A percentile compares a stretch with the other conserved stretches of the same genome.
These are phyloP conservation scores for Rhytidhysteron rufulum DNA, from an alignment of 2,329 filamentous ascomycete species.

Conservation along the genomic window DNA sequence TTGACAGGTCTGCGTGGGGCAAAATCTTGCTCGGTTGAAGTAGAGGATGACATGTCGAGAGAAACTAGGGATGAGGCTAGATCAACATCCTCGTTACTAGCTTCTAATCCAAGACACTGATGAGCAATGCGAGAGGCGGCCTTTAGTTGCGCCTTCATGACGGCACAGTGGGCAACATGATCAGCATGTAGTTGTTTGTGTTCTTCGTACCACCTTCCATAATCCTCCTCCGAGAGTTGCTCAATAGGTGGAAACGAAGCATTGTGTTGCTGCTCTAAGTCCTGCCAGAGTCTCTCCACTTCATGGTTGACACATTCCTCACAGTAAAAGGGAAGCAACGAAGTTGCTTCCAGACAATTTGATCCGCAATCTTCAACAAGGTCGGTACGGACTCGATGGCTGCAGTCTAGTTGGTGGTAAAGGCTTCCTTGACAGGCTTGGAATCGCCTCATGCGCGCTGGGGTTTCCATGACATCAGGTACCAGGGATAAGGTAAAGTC, in stretches of 20 bases:
- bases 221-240: constrained; percentile 28
- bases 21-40: background rate
- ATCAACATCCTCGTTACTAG: constrained; percentile 26
- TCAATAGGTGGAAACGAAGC: constrained; percentile 22
- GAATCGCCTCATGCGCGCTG: too few relatives aligned
- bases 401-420: constrained; percentile 33
- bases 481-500: too few relatives aligned
- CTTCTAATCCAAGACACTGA: constrained; percentile 24
- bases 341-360: constrained; percentile 29
- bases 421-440: constrained; percentile 32
- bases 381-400: constrained; percentile 33
- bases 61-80: constrained; percentile 29
- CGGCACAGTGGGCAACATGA: constrained; percentile 20
- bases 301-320: constrained; percentile 30
- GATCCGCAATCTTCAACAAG: constrained; percentile 31
- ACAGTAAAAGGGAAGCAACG: constrained; percentile 23
- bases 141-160: constrained; percentile 23
- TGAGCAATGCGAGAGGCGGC: constrained; percentile 24
- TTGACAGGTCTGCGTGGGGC: too few relatives aligned
- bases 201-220: constrained; percentile 28
- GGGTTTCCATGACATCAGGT: too few relatives aligned
- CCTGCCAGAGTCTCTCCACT: constrained; percentile 22
- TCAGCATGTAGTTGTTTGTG: constrained; percentile 23
- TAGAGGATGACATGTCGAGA: constrained; percentile 16
- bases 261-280: constrained; percentile 23